Conservation (phyloP, 805 yeast species). For the Schwanniomyces pseudopolymorphus region DNA sequence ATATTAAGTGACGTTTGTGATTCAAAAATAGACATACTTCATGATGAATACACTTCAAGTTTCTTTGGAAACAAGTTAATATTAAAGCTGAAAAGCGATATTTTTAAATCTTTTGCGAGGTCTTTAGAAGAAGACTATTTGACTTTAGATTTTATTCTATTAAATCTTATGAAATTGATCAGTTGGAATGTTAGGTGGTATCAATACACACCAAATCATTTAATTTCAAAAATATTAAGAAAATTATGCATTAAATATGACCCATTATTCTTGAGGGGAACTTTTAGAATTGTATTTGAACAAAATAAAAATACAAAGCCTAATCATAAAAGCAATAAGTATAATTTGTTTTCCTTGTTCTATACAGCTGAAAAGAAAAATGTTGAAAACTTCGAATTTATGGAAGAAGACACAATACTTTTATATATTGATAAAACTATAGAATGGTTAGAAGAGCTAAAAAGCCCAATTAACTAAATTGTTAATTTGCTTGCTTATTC, state of each 20-base stretch:
- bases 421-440: slow-evolving; percentile 29
- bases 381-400: slow-evolving; percentile 18
- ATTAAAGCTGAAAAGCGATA: slow-evolving; percentile 16
- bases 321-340: neutral
- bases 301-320: slow-evolving; percentile 19
- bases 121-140: slow-evolving; percentile 28
- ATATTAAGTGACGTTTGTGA: slow-evolving; percentile 33
- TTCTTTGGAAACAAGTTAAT: slow-evolving; percentile 35
- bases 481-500: neutral
- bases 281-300: slow-evolving; percentile 39
- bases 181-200: slow-evolving; percentile 70
- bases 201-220: slow-evolving; percentile 47
- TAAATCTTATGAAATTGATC: slow-evolving; percentile 45
- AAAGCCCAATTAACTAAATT: slow-evolving; percentile 1
- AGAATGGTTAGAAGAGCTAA: slow-evolving; percentile 26
- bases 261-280: slow-evolving; percentile 37
- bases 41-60: slow-evolving; percentile 26
- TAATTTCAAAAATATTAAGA: slow-evolving; percentile 43
- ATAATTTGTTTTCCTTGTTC: neutral
- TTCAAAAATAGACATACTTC: slow-evolving; percentile 29
- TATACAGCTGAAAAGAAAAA: neutral
- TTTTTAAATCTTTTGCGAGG: slow-evolving; percentile 19
- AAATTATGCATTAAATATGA: slow-evolving; percentile 44
- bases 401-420: slow-evolving; percentile 30
- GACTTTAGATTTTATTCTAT: slow-evolving; percentile 31